Base-by-base conservation (phyloP, 768 basidiomycete species). In the Boletus speciosus region DNA sequence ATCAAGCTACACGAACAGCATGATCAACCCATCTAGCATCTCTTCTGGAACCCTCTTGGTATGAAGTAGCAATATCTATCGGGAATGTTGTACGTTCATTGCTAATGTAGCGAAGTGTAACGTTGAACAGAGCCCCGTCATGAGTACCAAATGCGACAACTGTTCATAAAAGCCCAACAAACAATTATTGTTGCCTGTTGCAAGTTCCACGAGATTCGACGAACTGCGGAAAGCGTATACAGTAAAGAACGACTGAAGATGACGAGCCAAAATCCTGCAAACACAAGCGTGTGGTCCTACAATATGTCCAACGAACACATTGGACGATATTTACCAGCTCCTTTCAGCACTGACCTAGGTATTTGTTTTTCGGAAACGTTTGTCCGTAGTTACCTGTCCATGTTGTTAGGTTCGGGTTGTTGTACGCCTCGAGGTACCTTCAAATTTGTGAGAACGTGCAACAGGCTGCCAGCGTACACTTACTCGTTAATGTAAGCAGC, bases 331-430 rank as follows among this genome's bases (percentile, higher is more conserved):
- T 32, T 37, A 51, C 53, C 36, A 37, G 19, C 39, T 45, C 48
- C 49, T 25, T 38, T 72, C 66, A 85, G 69, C 88, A 90, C 62
- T 82, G 71, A 31, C 76, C 81, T 19, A 85, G 66, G 61, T 84
- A 79, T 11, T 60, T 74, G 71, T 78, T 90, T 74, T 82, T 89
- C 6, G 91, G 91, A 64, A 81, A 83, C 10, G 81, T 66, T 66
- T 90, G 85, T 40, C 77, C 73, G 60, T 71, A 90, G 62, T 38
- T 36, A 5, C 73, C 75, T 37, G 59, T 70, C 89, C 90, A 91
- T 21, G 88, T 87, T 49, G 90, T 91, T 10, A 90, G 62, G 67
- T 91, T 91, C 19, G 85, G 78, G 62, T 96, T 92, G 43, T 77
- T 82, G 70, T 95, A 96, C n/a, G 89, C 88, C 48, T 84, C 82